phyloP scores from a whole-genome alignment of 2,329 filamentous ascomycete species.

The Fusarium newnesense region DNA sequence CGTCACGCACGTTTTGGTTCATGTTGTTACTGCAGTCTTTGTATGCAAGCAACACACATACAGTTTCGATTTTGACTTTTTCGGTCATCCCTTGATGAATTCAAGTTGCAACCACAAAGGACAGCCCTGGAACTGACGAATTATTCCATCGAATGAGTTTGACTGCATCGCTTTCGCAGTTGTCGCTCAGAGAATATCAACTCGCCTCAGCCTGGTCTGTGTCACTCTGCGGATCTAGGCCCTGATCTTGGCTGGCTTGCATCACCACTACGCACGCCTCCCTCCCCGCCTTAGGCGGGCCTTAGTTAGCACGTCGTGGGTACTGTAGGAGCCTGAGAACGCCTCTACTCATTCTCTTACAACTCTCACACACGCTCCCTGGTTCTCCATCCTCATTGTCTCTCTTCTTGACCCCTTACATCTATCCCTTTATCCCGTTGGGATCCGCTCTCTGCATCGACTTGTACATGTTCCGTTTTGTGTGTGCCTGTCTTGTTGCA shows the following conservation, averaged over 20 bases:
- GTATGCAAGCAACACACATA: not conserved
- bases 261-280: slow-evolving; percentile 45
- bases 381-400: slow-evolving; percentile 30
- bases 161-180: slow-evolving; percentile 15
- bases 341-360: slow-evolving; percentile 39
- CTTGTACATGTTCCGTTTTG: slow-evolving; percentile 26
- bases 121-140: slow-evolving; percentile 10
- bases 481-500: slow-evolving; percentile 9
- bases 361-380: slow-evolving; percentile 36
- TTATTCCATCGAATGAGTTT: slow-evolving; percentile 4
- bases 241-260: slow-evolving; percentile 46
- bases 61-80: slow-evolving; percentile 23
- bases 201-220: slow-evolving; percentile 27
- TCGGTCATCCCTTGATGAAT: slow-evolving; percentile 13
- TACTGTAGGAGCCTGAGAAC: slow-evolving; percentile 39
- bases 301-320: slow-evolving; percentile 26
- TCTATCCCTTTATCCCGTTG: slow-evolving; percentile 26
- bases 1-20: slow-evolving; percentile 25
- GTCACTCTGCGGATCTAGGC: slow-evolving; percentile 45
- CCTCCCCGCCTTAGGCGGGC: slow-evolving; percentile 40
- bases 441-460: slow-evolving; percentile 33
- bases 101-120: slow-evolving; percentile 5
- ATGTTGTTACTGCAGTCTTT: not conserved
- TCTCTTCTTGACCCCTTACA: slow-evolving; percentile 29
- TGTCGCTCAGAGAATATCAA: slow-evolving; percentile 14